Base-by-base conservation (phyloP, 139 green algal species). In the Haematococcus sp. region DNA sequence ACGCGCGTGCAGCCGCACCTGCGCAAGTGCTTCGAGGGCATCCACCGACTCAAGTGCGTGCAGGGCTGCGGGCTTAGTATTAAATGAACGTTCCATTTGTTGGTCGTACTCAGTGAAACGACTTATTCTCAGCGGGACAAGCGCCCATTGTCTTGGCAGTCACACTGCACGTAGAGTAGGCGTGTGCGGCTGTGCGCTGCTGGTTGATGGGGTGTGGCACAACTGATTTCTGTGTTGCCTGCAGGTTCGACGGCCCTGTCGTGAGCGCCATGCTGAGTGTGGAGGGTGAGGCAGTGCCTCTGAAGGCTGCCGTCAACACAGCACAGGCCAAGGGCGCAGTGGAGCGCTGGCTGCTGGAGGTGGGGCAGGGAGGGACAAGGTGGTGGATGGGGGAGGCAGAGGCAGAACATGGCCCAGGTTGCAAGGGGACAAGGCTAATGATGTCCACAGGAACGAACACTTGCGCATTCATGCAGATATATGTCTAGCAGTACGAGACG, bases 21-120 rank as follows among this genome's bases (percentile, higher is more conserved):
- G 63, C 76, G 83, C 55, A 95, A 95, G 77, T 92, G 86, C 82
- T 95, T 95, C 74, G 90, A 96, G 84, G 91, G 89, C 30, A 92
- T 96, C 65, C 74, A 88, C 54, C 77, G 61, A 20, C 81, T 96
- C 35, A 75, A 88, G 59, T 92, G 92, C 74, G 72, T 61, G 54
- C 16, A 9, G 22, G 11, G n/a, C n/a, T n/a, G n/a, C n/a, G n/a
- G n/a, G n/a, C n/a, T n/a, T n/a, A n/a, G n/a, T n/a, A n/a, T n/a
- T n/a, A n/a, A n/a, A n/a, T n/a, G n/a, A n/a, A n/a, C n/a, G n/a
- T n/a, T n/a, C n/a, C n/a, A n/a, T n/a, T n/a, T n/a, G n/a, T n/a
- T n/a, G n/a, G n/a, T n/a, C n/a, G n/a, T n/a, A n/a, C n/a, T n/a
- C n/a, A n/a, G n/a, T n/a, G n/a, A n/a, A n/a, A n/a, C n/a, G n/a